These are phyloP conservation scores for Ceratobasidium sp. DNA, from an alignment of 1,284 basidiomycete genomes.

Conservation along the genomic window DNA sequence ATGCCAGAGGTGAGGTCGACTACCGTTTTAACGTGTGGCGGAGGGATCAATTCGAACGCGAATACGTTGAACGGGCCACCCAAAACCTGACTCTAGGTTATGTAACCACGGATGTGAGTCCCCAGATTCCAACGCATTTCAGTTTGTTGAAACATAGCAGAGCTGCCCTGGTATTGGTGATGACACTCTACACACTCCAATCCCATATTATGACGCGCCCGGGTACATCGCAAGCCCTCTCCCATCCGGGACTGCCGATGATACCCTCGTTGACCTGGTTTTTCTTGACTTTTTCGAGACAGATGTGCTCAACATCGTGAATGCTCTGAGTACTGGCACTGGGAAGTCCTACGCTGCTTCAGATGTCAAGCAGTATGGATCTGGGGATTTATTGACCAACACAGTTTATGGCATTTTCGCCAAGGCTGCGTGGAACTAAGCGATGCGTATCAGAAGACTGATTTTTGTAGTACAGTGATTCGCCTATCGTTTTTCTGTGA, in stretches of 20 bases:
- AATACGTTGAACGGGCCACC: slow-evolving; percentile 27
- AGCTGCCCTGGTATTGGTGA: slow-evolving; percentile 75
- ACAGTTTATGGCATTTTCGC: slow-evolving; percentile 28
- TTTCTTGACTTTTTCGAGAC: slow-evolving; percentile 71
- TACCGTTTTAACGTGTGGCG: slow-evolving; percentile 36
- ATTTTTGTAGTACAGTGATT: background rate
- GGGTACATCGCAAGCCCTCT: slow-evolving; percentile 62
- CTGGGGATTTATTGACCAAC: slow-evolving; percentile 39
- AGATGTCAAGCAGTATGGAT: slow-evolving; percentile 62
- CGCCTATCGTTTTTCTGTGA: background rate
- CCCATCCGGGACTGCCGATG: slow-evolving; percentile 57
- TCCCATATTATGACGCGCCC: slow-evolving; percentile 63
- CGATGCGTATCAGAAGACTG: background rate
- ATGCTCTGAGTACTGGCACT: slow-evolving; percentile 57
- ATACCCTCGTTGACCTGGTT: slow-evolving; percentile 68
- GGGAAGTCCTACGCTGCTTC: slow-evolving; percentile 57
- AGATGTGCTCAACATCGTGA: slow-evolving; percentile 62
- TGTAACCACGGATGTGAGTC: slow-evolving; percentile 71
- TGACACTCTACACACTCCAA: slow-evolving; percentile 65
- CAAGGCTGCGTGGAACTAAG: slow-evolving; percentile 16
- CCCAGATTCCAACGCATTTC: background rate
- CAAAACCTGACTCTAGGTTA: slow-evolving; percentile 69
- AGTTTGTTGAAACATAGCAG: slow-evolving; percentile 49
- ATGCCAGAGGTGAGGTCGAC: slow-evolving; percentile 16
- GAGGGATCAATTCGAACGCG: slow-evolving; percentile 25